These are phyloP conservation scores for Papilionanthe hybrid DNA, from an alignment of 116 monocot species.

Conservation along the genomic window DNA sequence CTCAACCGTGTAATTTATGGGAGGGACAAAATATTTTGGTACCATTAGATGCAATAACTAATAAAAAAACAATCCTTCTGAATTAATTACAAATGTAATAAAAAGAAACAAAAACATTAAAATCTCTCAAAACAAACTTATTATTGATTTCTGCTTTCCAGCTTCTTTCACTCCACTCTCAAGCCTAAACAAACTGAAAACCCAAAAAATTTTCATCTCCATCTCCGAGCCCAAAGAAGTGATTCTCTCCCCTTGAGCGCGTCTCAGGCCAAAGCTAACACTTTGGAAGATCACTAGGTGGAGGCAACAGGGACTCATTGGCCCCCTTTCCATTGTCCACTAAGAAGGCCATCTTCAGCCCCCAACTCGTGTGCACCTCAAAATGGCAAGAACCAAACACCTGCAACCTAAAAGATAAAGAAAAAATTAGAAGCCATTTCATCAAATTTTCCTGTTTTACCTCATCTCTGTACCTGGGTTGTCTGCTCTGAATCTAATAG, in stretches of 20 bases:
- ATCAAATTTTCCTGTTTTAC: neutral
- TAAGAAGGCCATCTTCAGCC: constrained; percentile 50
- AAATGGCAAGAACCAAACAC: constrained; percentile 66
- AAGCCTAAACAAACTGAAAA: neutral
- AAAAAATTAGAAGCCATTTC: neutral
- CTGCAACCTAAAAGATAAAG: constrained; percentile 6
- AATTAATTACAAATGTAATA: too few relatives aligned
- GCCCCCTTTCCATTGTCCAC: constrained; percentile 40
- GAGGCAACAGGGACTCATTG: constrained; percentile 28
- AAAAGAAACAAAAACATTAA: too few relatives aligned
- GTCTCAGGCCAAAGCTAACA: constrained; percentile 3
- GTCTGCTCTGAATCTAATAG: constrained; percentile 57
- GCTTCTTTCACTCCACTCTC: neutral
- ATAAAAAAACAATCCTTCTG: too few relatives aligned
- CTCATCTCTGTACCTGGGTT: constrained; percentile 44
- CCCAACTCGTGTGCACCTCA: constrained; percentile 52
- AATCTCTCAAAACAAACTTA: neutral
- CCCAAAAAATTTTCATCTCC: neutral
- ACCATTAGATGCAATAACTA: too few relatives aligned
- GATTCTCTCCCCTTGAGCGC: neutral
- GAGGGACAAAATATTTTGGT: too few relatives aligned
- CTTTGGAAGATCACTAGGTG: constrained; percentile 22
- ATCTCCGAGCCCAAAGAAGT: neutral
- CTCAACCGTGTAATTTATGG: too few relatives aligned
- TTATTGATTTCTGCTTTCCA: neutral